A percentile compares a stretch with the other conserved stretches of the same genome.
Evolutionary conservation across 2,329 filamentous ascomycete genomes (phyloP).

Genomic region (Colletotrichum tropicale): DNA sequence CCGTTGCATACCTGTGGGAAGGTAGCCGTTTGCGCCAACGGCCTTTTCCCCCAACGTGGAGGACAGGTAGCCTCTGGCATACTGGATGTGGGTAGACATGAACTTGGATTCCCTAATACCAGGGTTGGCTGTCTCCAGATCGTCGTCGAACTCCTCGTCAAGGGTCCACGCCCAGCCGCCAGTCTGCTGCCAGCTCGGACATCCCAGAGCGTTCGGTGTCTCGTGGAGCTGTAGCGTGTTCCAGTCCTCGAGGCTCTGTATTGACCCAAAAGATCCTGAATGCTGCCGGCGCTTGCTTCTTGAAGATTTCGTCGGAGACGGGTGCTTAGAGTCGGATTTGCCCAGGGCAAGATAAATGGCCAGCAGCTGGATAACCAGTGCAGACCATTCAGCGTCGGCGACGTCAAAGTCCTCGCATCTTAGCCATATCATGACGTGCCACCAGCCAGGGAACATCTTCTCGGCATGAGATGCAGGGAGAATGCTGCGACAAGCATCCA

Average conservation of each 20-base stretch:
- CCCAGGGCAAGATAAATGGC: slow-evolving; percentile 67
- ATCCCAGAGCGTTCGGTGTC: slow-evolving; percentile 51
- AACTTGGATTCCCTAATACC: slow-evolving; percentile 40
- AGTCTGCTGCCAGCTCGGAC: slow-evolving; percentile 63
- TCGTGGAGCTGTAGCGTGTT: slow-evolving; percentile 51
- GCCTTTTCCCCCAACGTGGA: slow-evolving; percentile 62
- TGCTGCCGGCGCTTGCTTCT: slow-evolving; percentile 34
- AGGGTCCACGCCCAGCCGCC: slow-evolving; percentile 75
- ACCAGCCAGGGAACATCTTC: slow-evolving; percentile 73
- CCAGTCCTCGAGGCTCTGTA: slow-evolving; percentile 48
- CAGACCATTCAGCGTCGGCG: slow-evolving; percentile 71
- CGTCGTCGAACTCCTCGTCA: slow-evolving; percentile 52
- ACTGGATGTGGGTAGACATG: slow-evolving; percentile 55
- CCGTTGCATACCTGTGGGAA: slow-evolving; percentile 64
- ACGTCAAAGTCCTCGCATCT: slow-evolving; percentile 48
- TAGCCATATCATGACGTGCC: slow-evolving; percentile 76
- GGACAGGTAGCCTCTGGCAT: slow-evolving; percentile 69
- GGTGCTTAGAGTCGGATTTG: slow-evolving; percentile 33
- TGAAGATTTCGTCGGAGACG: not conserved
- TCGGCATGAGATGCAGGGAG: slow-evolving; percentile 63
- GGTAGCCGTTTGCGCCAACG: slow-evolving; percentile 60
- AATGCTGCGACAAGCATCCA: slow-evolving; percentile 68
- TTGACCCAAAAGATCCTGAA: slow-evolving; percentile 39
- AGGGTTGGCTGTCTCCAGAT: slow-evolving; percentile 31
- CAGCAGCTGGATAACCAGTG: slow-evolving; percentile 67